Evolutionary conservation across 441 rosid genomes (phyloP).

Genomic region (Brassica hybrid): DNA sequence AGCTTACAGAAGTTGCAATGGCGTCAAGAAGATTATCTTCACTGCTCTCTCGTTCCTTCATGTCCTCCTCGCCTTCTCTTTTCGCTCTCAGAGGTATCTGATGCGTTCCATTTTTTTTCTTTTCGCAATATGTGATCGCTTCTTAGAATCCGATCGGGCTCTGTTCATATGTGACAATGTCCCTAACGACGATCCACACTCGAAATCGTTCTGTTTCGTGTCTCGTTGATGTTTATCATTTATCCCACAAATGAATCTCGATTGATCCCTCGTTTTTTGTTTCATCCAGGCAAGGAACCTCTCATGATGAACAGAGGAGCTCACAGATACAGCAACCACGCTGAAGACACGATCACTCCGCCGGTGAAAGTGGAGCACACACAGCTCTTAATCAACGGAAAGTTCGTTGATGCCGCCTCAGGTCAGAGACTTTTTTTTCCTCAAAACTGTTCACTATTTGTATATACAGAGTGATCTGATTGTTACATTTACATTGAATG

Average conservation of each 20-base stretch:
- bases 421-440: slow-evolving; percentile 42
- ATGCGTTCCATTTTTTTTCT: too few species aligned
- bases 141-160: not conserved
- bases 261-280: not conserved
- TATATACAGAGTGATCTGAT: not conserved
- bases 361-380: slow-evolving; percentile 57
- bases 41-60: too few species aligned
- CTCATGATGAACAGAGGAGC: slow-evolving; percentile 41
- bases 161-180: not conserved
- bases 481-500: not conserved
- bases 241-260: not conserved
- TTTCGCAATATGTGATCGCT: not conserved
- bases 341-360: slow-evolving; percentile 57
- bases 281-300: slow-evolving; percentile 48
- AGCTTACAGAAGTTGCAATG: too few species aligned
- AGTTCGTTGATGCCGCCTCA: slow-evolving; percentile 71
- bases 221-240: too few species aligned
- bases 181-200: not conserved
- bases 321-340: slow-evolving; percentile 50
- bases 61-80: too few species aligned
- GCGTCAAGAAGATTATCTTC: too few species aligned
- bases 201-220: not conserved
- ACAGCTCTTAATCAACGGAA: slow-evolving; percentile 67
- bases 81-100: too few species aligned
- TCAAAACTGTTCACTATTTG: too few species aligned